Conservation (phyloP, 192 early-diverging fungal genomes). For the Coemansia sp. region DNA sequence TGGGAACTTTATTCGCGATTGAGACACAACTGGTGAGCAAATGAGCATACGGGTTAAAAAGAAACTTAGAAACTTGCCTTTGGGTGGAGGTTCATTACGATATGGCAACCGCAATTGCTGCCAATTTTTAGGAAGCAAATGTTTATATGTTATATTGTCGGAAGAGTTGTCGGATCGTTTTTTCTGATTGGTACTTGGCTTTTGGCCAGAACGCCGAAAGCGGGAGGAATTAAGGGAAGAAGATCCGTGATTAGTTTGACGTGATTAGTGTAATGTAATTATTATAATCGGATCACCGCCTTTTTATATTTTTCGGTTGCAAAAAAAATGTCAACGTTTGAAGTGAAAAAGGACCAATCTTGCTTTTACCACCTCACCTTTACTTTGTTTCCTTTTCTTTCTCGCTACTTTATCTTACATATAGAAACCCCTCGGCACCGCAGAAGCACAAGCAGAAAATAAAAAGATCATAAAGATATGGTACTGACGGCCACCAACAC, state of each 20-base stretch:
- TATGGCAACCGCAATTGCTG: neutral
- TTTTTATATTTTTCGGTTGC: too few relatives aligned
- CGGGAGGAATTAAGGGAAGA: too few relatives aligned
- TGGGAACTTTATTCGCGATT: neutral
- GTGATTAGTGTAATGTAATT: too few relatives aligned
- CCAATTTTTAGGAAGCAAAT: too few relatives aligned
- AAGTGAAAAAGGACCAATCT: too few relatives aligned
- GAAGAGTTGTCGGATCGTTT: too few relatives aligned
- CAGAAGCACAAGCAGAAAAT: neutral
- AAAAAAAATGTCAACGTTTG: too few relatives aligned
- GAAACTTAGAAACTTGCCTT: slow-evolving; percentile 14
- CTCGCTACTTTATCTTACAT: slow-evolving; percentile 1
- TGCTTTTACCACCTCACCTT: neutral
- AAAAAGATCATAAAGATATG: slow-evolving; percentile 46
- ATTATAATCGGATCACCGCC: too few relatives aligned
- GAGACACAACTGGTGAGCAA: neutral
- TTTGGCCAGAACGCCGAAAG: too few relatives aligned
- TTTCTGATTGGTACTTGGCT: too few relatives aligned
- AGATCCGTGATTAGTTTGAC: too few relatives aligned
- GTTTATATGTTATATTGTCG: too few relatives aligned
- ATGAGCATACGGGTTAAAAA: neutral
- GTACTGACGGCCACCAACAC: slow-evolving; percentile 80
- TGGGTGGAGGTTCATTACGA: slow-evolving; percentile 22
- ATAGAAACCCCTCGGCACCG: neutral
- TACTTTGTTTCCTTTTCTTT: neutral